phyloP scores from a whole-genome alignment of 2,329 filamentous ascomycete species.

The Metarhizium anisopliae region DNA sequence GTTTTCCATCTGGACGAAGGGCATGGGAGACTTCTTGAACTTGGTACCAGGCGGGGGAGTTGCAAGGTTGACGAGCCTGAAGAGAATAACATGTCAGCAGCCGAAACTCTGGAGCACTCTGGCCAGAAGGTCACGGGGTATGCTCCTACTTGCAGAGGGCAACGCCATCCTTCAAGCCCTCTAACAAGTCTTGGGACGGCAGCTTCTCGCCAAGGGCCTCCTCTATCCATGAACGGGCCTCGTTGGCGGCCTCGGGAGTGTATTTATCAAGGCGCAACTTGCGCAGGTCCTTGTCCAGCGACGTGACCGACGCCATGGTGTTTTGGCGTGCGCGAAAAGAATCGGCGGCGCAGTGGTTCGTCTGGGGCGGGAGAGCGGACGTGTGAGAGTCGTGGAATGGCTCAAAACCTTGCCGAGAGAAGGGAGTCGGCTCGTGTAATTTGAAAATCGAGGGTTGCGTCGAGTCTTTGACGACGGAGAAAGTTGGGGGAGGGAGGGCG shows the following conservation, averaged over 20 bases:
- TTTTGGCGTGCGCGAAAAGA: background rate
- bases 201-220: slow-evolving; percentile 66
- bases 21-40: slow-evolving; percentile 90
- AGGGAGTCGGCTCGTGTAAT: no score
- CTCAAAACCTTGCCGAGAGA: no score
- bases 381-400: no score
- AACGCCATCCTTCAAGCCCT: slow-evolving; percentile 81
- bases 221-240: slow-evolving; percentile 82
- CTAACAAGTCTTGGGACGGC: slow-evolving; percentile 66
- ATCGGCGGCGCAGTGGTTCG: no score
- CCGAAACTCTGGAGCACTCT: background rate
- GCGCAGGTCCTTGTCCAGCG: slow-evolving; percentile 91
- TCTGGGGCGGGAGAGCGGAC: no score
- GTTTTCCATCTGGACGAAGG: slow-evolving; percentile 99
- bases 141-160: slow-evolving; percentile 74
- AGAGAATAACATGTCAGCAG: background rate
- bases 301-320: slow-evolving; percentile 84
- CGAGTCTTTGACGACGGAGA: no score
- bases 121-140: background rate
- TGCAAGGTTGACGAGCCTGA: slow-evolving; percentile 75
- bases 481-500: no score
- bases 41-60: slow-evolving; percentile 69
- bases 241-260: slow-evolving; percentile 80
- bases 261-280: slow-evolving; percentile 88
- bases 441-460: no score